Conservation (phyloP, 768 basidiomycete species). For the Coprinopsis marcescibilis region DNA sequence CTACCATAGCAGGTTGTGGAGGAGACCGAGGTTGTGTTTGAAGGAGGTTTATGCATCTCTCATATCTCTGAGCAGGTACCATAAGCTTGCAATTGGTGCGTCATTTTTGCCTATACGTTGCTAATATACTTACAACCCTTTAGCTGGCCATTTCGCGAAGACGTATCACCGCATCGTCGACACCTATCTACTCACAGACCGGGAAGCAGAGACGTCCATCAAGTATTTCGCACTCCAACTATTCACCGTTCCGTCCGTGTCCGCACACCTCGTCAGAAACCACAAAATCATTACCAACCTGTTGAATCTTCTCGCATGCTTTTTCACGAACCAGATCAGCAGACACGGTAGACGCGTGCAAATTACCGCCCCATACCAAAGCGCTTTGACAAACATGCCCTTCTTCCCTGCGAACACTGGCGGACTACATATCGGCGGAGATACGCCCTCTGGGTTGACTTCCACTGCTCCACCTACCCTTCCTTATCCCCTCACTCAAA, state of each 20-base stretch:
- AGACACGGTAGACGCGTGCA: constrained; percentile 56
- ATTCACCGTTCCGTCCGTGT: constrained; percentile 86
- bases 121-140: background rate
- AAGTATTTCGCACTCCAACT: constrained; percentile 90
- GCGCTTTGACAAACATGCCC: constrained; percentile 6
- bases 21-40: constrained; percentile 69
- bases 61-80: constrained; percentile 61
- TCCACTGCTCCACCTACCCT: constrained; percentile 5
- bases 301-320: constrained; percentile 78
- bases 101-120: constrained; percentile 8
- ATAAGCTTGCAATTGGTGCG: constrained; percentile 77
- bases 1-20: constrained; percentile 84
- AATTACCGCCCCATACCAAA: constrained; percentile 23
- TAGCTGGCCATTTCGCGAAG: constrained; percentile 78
- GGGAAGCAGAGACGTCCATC: constrained; percentile 93
- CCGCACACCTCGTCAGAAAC: constrained; percentile 68
- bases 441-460: constrained; percentile 1
- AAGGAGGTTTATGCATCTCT: constrained; percentile 81
- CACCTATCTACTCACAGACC: constrained; percentile 85
- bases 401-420: constrained; percentile 1
- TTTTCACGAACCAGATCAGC: constrained; percentile 85
- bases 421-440: background rate
- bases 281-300: constrained; percentile 72
- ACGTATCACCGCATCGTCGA: constrained; percentile 87
- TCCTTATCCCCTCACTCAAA: background rate